Conservation (phyloP, 192 early-diverging fungal genomes). For the Coemansia sp. region DNA sequence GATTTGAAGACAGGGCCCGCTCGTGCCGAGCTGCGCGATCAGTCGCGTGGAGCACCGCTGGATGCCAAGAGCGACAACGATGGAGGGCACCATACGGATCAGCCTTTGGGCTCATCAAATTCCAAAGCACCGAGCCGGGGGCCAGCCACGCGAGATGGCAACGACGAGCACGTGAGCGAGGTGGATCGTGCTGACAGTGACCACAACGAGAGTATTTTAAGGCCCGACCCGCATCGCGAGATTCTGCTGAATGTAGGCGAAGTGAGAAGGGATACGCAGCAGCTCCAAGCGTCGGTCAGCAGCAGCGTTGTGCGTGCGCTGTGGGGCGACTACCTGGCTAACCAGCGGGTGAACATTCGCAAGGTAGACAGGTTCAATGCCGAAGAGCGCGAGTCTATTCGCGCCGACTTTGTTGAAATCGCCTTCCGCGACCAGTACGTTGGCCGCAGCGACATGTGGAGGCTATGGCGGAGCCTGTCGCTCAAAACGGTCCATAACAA, state of each 20-base stretch:
- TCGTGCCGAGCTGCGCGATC: constrained; percentile 6
- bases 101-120: not conserved
- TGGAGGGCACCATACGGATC: not conserved
- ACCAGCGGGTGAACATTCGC: constrained; percentile 40
- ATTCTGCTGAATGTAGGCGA: constrained; percentile 47
- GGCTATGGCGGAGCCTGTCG: constrained; percentile 67
- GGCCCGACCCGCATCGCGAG: constrained; percentile 30
- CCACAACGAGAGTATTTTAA: constrained; percentile 10
- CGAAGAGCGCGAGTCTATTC: constrained; percentile 54
- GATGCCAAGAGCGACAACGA: not conserved
- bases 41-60: not conserved
- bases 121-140: constrained; percentile 6
- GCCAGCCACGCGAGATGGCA: not conserved
- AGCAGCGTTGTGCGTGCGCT: constrained; percentile 31
- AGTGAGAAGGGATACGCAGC: constrained; percentile 38
- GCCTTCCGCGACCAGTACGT: constrained; percentile 89
- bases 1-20: not conserved
- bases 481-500: constrained; percentile 72
- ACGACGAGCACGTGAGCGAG: not conserved
- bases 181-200: constrained; percentile 7
- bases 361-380: constrained; percentile 59
- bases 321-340: constrained; percentile 41
- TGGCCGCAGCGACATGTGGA: constrained; percentile 92
- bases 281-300: constrained; percentile 35
- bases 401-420: constrained; percentile 82